These are phyloP conservation scores for Sclerotinia trifoliorum DNA, from an alignment of 2,329 filamentous ascomycete genomes.

Conservation along the genomic window DNA sequence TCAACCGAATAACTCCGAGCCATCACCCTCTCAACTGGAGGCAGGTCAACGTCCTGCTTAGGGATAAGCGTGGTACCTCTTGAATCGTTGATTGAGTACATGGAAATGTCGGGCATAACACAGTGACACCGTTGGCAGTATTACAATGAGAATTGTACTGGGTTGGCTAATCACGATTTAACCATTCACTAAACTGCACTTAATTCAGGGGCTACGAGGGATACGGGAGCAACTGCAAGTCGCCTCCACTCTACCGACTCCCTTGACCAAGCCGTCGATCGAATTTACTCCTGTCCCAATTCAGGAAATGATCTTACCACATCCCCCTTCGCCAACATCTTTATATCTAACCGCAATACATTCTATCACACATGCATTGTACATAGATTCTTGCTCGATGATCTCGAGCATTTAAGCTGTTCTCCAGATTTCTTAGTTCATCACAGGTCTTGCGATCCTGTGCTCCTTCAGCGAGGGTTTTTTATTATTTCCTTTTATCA, in stretches of 20 bases:
- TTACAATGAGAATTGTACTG: background rate
- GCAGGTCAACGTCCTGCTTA: slow-evolving; percentile 27
- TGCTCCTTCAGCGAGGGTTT: slow-evolving; percentile 9
- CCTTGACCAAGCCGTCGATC: background rate
- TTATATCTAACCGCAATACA: background rate
- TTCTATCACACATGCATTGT: slow-evolving; percentile 7
- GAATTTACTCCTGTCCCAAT: background rate
- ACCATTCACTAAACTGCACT: background rate
- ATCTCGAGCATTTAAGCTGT: slow-evolving; percentile 1
- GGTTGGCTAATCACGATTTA: too few relatives aligned
- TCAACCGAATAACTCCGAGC: slow-evolving; percentile 22
- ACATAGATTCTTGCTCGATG: slow-evolving; percentile 1
- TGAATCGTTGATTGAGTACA: background rate
- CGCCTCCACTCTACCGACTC: background rate
- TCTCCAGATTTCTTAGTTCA: slow-evolving; percentile 6
- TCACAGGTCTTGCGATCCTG: background rate
- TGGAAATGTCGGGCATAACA: background rate
- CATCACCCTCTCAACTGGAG: slow-evolving; percentile 41
- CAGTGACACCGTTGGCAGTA: background rate
- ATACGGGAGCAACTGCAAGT: background rate
- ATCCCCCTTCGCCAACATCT: background rate
- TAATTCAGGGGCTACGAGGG: background rate
- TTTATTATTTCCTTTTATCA: background rate
- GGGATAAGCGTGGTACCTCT: background rate
- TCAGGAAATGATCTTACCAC: background rate